Base-by-base conservation (phyloP, 1,139 yeast genomes). In the Candida gigantensis region DNA sequence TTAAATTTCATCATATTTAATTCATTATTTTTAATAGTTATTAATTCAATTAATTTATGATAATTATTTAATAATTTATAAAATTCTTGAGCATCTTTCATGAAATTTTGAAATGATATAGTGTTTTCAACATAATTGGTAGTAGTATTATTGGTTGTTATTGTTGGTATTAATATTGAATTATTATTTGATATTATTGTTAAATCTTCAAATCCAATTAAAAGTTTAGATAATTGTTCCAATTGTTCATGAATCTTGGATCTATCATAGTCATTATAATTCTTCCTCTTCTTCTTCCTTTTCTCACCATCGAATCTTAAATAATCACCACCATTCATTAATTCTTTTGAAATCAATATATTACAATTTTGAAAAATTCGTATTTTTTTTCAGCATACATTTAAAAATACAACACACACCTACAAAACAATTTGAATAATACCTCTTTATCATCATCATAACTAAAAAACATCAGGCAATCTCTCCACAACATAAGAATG, bases 401-500 rank as follows among this genome's bases (percentile, higher is more conserved):
- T n/a, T n/a, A n/a, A n/a, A n/a, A n/a, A n/a, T n/a, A n/a, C n/a
- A n/a, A n/a, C n/a, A n/a, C n/a, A n/a, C n/a, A n/a, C n/a, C n/a
- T n/a, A n/a, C n/a, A n/a, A n/a, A n/a, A n/a, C n/a, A n/a, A n/a
- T n/a, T n/a, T n/a, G n/a, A n/a, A n/a, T n/a, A n/a, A n/a, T n/a
- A n/a, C n/a, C n/a, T n/a, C n/a, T n/a, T n/a, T n/a, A n/a, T n/a
- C n/a, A n/a, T n/a, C 19, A 18, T 10, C 18, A 8, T 4, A 10
- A 10, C 37, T 70, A 90, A 57, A 90, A 89, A 13, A 86, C 96
- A 58, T 90, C 97, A 1, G 98, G 98, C 40, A 92, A 74, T 57
- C 97, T 77, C 61, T 92, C 98, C 47, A 92, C 84, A 28, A 86
- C 96, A 59, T 90, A 92, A 2, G 89, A 71, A 57, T 88, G 96